Evolutionary conservation across 306 rosid genomes (phyloP).

Genomic region (Benincasa hispida): DNA sequence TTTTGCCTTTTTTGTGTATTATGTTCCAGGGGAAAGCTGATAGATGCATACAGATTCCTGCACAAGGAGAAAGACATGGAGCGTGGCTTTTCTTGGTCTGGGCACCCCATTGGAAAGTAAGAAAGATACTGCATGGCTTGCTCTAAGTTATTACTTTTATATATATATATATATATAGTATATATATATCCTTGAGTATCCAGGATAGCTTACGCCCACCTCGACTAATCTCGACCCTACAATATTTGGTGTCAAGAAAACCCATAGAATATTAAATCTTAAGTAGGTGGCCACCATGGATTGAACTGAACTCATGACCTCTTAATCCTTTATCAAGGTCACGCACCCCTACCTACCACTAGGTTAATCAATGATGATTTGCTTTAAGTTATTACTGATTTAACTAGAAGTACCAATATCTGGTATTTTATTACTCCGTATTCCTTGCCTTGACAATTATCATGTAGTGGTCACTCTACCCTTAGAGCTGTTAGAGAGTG

Average conservation of each 20-base stretch:
- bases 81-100: conserved; percentile 92
- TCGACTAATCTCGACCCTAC: too few species aligned
- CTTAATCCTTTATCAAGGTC: too few species aligned
- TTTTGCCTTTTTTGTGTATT: conserved; percentile 8
- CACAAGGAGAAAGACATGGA: conserved; percentile 83
- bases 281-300: too few species aligned
- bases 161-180: too few species aligned
- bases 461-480: not conserved
- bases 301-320: too few species aligned
- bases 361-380: too few species aligned
- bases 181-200: too few species aligned
- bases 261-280: too few species aligned
- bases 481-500: not conserved
- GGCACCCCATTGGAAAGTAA: conserved; percentile 87
- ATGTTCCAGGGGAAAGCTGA: conserved; percentile 70
- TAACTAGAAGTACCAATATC: not conserved
- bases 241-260: too few species aligned
- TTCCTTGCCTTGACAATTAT: not conserved
- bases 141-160: not conserved
- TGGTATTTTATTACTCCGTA: not conserved
- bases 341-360: too few species aligned
- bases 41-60: conserved; percentile 80
- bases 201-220: too few species aligned
- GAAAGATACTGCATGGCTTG: conserved; percentile 14
- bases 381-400: not conserved